Percentiles rank a stretch among this genome's conserved stretches.
phyloP scores from a whole-genome alignment of 2,329 filamentous ascomycete genomes.

The Mariannaea sp. region DNA sequence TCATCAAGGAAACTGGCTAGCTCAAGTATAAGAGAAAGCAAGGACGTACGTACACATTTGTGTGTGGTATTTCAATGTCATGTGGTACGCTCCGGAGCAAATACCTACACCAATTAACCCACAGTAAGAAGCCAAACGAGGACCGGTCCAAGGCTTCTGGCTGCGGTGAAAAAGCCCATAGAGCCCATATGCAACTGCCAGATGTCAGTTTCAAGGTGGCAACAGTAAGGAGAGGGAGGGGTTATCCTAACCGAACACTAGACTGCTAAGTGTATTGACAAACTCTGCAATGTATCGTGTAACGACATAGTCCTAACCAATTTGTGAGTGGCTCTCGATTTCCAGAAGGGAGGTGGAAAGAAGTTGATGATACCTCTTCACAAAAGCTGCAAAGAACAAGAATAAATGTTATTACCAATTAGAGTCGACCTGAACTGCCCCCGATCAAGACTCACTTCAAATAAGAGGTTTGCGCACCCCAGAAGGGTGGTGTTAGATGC shows the following conservation, averaged over 20 bases:
- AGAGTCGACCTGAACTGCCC: no score
- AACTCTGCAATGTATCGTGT: constrained; percentile 51
- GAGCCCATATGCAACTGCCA: constrained; percentile 44
- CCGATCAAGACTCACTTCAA: constrained; percentile 33
- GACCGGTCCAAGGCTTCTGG: constrained; percentile 22
- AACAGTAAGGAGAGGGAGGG: neutral
- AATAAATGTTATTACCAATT: no score
- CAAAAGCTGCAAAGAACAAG: constrained; percentile 37
- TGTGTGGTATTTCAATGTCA: constrained; percentile 44
- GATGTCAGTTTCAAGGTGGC: constrained; percentile 7
- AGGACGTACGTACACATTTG: constrained; percentile 42
- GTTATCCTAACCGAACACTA: constrained; percentile 40
- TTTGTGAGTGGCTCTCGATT: constrained; percentile 4
- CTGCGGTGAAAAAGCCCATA: constrained; percentile 41
- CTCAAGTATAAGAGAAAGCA: no score
- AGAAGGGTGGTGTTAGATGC: constrained; percentile 29
- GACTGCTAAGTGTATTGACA: constrained; percentile 50
- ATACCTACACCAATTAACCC: constrained; percentile 46
- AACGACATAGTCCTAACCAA: constrained; percentile 44
- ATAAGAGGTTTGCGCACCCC: constrained; percentile 42
- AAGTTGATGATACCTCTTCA: constrained; percentile 35
- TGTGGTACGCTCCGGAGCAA: constrained; percentile 42
- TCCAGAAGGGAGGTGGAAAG: neutral
- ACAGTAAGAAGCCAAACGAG: constrained; percentile 43
- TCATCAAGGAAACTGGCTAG: no score